Evolutionary conservation across 169 alveolate species (phyloP), one percentile per base, ranked within the genome.

Genomic region (Eimeria brunetti): DNA sequence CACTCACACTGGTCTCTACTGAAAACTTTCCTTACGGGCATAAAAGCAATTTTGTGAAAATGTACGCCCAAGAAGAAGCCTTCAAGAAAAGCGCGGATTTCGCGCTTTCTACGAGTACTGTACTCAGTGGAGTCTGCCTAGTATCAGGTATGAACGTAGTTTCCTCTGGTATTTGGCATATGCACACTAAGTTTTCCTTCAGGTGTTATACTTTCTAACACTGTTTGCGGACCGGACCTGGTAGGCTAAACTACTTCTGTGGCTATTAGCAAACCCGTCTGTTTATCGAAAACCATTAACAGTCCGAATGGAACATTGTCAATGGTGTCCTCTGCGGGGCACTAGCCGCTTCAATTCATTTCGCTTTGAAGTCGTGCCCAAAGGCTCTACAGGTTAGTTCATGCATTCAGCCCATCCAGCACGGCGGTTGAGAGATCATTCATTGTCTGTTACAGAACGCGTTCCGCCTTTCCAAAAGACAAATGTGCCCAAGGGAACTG

Each of bases 31-130:
- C 76, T 0, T 4, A 62, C 38, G 73, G 81, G 81, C 81, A 60
- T 6, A 12, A 24, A 41, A 84, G 36, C 49, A n/a, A 41, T 38
- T 33, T 58, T 30, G 24, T 46, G 81, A 62, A 86, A 86, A 58
- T 86, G 92, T 86, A 86, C 92, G 92, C 92, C 60, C 92, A 86
- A 62, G 92, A 86, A 53, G 92, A 86, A 86, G 92, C 92, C 83
- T 86, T 86, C 62, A 86, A 86, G 92, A 86, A 41, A 62, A 62
- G 92, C 92, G 92, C 92, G n/a, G 92, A 86, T 18, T 86, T 86
- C 92, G 92, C 92, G 78, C 92, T 86, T 56, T 62, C 83, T 49
- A 86, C 81, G n/a, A 62, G 83, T 56, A 36, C 81, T 41, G 92
- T 86, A 71, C 92, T 86, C 92, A 60, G 92, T 62, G 92, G 92